phyloP scores from a whole-genome alignment of 2,329 filamentous ascomycete species.

The Alternaria triticina region DNA sequence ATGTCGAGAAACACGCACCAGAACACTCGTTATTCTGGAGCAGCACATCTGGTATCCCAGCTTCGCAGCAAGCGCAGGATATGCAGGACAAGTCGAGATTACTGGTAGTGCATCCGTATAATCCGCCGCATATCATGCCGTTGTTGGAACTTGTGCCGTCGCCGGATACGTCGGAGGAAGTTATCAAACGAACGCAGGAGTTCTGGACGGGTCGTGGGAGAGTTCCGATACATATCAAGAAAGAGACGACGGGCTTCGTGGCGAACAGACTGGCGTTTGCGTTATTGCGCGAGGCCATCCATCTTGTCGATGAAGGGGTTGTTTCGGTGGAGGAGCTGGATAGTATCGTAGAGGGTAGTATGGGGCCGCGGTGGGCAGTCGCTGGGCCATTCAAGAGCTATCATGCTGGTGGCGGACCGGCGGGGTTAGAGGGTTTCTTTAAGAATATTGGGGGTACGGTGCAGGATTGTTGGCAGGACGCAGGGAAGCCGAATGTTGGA shows the following conservation, averaged over 20 bases:
- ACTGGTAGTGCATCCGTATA: conserved; percentile 66
- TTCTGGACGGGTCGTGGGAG: conserved; percentile 56
- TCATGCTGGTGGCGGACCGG: conserved; percentile 63
- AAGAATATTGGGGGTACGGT: conserved; percentile 64
- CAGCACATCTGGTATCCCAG: conserved; percentile 64
- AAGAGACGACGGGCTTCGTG: conserved; percentile 63
- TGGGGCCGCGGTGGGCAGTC: conserved; percentile 34
- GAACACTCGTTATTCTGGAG: conserved; percentile 61
- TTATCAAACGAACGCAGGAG: conserved; percentile 50
- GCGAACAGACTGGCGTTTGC: conserved; percentile 65
- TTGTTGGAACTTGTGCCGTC: conserved; percentile 64
- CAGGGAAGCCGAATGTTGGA: conserved; percentile 52
- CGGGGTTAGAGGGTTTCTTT: conserved; percentile 60
- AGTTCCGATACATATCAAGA: conserved; percentile 58
- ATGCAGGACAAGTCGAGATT: conserved; percentile 56
- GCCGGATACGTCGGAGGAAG: conserved; percentile 48
- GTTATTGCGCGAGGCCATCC: conserved; percentile 61
- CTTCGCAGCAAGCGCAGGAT: conserved; percentile 54
- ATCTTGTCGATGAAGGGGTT: conserved; percentile 60
- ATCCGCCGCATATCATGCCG: conserved; percentile 68
- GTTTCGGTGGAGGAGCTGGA: conserved; percentile 61
- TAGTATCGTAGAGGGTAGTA: conserved; percentile 48
- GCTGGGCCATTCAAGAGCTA: conserved; percentile 65
- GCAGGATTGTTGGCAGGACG: conserved; percentile 60
- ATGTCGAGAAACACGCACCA: conserved; percentile 57